These are phyloP conservation scores for Malus fusca DNA, from an alignment of 306 rosid genomes.

Conservation along the genomic window DNA sequence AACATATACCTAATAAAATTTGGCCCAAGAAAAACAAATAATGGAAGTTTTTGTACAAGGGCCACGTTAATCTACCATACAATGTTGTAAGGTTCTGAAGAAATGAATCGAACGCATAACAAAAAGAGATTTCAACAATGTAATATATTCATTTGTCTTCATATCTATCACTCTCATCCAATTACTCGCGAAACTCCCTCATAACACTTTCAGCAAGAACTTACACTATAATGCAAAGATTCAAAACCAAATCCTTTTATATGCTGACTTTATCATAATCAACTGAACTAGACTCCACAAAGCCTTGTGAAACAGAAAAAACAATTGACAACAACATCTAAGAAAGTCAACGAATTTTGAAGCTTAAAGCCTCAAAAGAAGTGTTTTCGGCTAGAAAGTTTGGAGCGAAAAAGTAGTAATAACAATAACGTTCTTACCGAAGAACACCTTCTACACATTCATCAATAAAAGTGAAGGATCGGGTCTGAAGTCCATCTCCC, in stretches of 20 bases:
- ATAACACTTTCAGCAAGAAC: background rate
- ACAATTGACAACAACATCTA: background rate
- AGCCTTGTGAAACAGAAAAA: background rate
- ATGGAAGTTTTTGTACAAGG: background rate
- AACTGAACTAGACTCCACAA: background rate
- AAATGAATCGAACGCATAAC: background rate
- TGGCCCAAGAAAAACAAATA: background rate
- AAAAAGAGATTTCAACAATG: background rate
- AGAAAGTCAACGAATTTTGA: background rate
- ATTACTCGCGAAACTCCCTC: background rate
- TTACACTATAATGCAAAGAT: background rate
- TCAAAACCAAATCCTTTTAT: background rate
- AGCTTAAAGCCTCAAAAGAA: background rate
- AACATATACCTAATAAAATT: background rate
- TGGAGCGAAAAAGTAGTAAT: background rate
- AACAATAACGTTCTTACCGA: slow-evolving; percentile 37
- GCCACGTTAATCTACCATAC: background rate
- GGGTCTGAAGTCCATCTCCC: slow-evolving; percentile 97
- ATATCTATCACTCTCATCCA: background rate
- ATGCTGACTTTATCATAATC: background rate
- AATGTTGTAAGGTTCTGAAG: no score
- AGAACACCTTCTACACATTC: slow-evolving; percentile 99
- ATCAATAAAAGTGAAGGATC: slow-evolving; percentile 96
- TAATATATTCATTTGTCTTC: background rate
- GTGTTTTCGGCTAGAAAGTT: background rate